Conservation (phyloP, 2,329 filamentous ascomycete species). For the Zymoseptoria tritici region DNA sequence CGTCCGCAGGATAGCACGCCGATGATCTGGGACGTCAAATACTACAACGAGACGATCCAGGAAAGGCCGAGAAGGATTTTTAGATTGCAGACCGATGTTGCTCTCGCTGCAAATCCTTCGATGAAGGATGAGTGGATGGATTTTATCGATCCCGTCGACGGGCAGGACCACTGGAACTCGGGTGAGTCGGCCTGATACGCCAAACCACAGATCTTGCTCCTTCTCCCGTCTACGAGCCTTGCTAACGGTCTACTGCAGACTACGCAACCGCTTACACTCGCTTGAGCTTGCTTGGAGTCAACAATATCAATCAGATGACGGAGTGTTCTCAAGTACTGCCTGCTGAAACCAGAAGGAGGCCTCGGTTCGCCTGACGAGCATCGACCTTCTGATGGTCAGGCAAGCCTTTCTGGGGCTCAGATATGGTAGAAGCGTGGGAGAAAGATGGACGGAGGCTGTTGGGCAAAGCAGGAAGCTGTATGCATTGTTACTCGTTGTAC, state of each 20-base stretch:
- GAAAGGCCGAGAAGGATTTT: conserved; percentile 28
- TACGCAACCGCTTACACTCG: conserved; percentile 19
- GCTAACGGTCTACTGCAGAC: conserved; percentile 6
- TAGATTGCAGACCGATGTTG: conserved; percentile 32
- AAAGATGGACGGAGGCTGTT: too few relatives aligned
- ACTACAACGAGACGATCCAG: conserved; percentile 35
- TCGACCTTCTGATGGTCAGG: too few relatives aligned
- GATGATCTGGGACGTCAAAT: conserved; percentile 45
- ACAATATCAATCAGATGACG: conserved; percentile 22
- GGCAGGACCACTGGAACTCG: conserved; percentile 18
- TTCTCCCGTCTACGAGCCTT: neutral
- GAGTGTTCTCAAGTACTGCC: conserved; percentile 22
- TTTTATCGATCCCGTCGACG: conserved; percentile 11
- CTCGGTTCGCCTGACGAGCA: too few relatives aligned
- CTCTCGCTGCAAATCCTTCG: conserved; percentile 28
- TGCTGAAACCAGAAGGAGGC: neutral
- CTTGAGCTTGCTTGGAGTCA: conserved; percentile 20
- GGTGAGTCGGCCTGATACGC: neutral
- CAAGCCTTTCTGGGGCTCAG: too few relatives aligned
- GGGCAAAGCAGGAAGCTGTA: too few relatives aligned
- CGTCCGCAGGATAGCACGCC: conserved; percentile 43
- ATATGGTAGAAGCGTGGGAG: too few relatives aligned
- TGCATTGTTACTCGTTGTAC: too few relatives aligned
- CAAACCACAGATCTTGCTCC: neutral
- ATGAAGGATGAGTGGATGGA: conserved; percentile 27